Evolutionary conservation across 106 monocot species (phyloP), one percentile per base, ranked within the genome.

Genomic region (Ottelia alismoides): DNA sequence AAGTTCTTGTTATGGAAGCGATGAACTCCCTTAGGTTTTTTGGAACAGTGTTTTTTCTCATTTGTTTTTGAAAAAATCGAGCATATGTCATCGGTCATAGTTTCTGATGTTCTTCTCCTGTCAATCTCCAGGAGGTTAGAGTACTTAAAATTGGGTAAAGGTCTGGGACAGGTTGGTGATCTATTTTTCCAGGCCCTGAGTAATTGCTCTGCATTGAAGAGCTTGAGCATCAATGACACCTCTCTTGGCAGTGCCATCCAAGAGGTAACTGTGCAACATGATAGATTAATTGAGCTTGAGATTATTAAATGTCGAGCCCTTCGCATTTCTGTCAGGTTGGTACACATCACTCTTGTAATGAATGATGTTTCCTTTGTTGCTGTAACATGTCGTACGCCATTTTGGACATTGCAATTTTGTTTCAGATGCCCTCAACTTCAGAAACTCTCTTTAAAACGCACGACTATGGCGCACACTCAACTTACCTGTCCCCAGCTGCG

Each of bases 381-480:
- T n/a, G n/a, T n/a, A n/a, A n/a, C n/a, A n/a, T n/a, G n/a, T n/a
- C n/a, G n/a, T n/a, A n/a, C n/a, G n/a, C n/a, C n/a, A n/a, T n/a
- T n/a, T n/a, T n/a, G n/a, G n/a, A n/a, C n/a, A n/a, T n/a, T n/a
- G n/a, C n/a, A n/a, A n/a, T n/a, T n/a, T n/a, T n/a, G n/a, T n/a
- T n/a, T n/a, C 72, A 99, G 98, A 69, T 99, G 98, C 30, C 80
- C 82, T 28, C 77, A 73, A 49, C 79, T 99, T 61, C 67, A 72
- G 45, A 73, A 22, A 24, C 57, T 99, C 56, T 85, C 86, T 14
- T 50, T 99, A 53, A 99, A 53, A 57, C 81, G 90, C 20, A 86
- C 79, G 50, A 80, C 58, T 58, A 99, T 99, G 98, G 68, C 65
- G 22, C 85, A 86, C 59, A 86, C 61, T 7, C 57, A 62, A 47